A percentile compares a stretch with the other conserved stretches of the same genome.
These are phyloP conservation scores for Ophiorrhiza pumila DNA, from an alignment of 257 asterid genomes.

Conservation along the genomic window DNA sequence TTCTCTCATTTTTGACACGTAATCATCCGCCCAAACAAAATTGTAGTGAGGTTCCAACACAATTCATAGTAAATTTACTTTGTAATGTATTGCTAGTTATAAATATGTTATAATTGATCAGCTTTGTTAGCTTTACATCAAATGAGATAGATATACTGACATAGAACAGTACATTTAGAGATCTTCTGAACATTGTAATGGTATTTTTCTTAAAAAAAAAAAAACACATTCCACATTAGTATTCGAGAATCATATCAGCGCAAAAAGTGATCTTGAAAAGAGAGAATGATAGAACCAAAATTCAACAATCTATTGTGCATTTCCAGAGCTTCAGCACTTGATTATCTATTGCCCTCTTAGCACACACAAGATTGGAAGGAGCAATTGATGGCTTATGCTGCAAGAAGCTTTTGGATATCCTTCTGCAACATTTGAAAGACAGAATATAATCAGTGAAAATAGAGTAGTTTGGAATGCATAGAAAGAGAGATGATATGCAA, in stretches of 20 bases:
- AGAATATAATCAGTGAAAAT: not conserved
- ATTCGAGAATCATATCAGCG: not conserved
- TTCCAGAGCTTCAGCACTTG: not conserved
- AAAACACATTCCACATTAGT: not conserved
- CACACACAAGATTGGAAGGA: not conserved
- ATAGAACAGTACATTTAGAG: not conserved
- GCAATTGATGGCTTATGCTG: slow-evolving; percentile 20
- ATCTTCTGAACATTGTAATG: not conserved
- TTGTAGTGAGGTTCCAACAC: no score
- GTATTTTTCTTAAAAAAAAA: not conserved
- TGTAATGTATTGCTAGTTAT: not conserved
- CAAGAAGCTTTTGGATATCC: slow-evolving; percentile 31
- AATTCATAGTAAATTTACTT: no score
- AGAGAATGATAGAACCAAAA: not conserved
- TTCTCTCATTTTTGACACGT: no score
- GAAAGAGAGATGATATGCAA: not conserved
- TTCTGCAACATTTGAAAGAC: slow-evolving; percentile 19
- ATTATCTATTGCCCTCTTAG: not conserved
- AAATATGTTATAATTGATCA: not conserved
- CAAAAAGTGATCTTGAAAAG: not conserved
- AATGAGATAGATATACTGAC: not conserved
- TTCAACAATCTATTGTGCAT: not conserved
- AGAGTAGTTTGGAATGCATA: not conserved
- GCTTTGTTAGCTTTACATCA: not conserved
- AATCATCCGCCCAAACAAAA: no score